Conservation (phyloP, 176 grass and related monocot species). For the Tuctoria greenei region DNA sequence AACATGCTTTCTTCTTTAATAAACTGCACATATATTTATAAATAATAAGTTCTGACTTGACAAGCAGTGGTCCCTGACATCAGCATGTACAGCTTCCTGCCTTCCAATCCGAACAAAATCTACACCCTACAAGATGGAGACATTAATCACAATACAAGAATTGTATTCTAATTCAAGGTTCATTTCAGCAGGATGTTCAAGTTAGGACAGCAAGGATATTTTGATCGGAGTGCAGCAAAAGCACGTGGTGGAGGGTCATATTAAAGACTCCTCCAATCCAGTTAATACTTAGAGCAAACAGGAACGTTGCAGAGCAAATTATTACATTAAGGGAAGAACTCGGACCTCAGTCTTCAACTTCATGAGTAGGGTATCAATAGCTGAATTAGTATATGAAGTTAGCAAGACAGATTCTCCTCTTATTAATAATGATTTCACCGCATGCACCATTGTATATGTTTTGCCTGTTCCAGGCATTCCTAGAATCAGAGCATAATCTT, state of each 20-base stretch:
- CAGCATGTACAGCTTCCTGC: constrained; percentile 73
- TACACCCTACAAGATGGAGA: constrained; percentile 55
- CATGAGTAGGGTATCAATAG: constrained; percentile 94
- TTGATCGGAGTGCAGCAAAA: constrained; percentile 10
- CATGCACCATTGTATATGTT: constrained; percentile 97
- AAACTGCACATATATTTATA: constrained; percentile 29
- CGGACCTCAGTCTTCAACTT: constrained; percentile 87
- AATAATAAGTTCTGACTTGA: constrained; percentile 51
- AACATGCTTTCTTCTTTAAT: constrained; percentile 18
- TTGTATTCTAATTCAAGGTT: constrained; percentile 9
- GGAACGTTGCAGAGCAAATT: background rate
- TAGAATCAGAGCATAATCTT: constrained; percentile 97
- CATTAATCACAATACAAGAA: constrained; percentile 40
- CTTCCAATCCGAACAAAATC: constrained; percentile 98
- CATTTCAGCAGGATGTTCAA: constrained; percentile 6
- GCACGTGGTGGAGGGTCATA: background rate
- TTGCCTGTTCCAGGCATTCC: constrained; percentile 99
- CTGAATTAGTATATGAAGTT: constrained; percentile 98
- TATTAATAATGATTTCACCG: constrained; percentile 88
- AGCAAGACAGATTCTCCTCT: constrained; percentile 93
- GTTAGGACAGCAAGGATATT: background rate
- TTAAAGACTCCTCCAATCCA: background rate
- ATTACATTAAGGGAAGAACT: constrained; percentile 9
- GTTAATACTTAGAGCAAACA: background rate
- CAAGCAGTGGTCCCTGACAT: constrained; percentile 74